Evolutionary conservation across 2,329 filamentous ascomycete genomes (phyloP).

Genomic region (Aureobasidium mangrovei): DNA sequence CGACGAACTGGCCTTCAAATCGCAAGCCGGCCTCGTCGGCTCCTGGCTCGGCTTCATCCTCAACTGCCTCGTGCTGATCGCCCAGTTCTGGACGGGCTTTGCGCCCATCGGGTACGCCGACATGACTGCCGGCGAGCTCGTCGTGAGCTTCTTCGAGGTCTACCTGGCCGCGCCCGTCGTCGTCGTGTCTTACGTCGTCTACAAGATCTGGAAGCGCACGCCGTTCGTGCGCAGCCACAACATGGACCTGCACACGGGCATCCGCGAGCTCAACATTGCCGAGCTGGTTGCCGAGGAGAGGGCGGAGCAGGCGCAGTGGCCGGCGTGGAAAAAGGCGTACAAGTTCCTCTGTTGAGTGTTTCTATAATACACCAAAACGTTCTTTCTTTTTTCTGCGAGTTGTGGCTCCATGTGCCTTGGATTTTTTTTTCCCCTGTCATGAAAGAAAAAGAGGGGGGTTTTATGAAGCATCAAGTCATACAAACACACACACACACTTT

Average conservation of each 20-base stretch:
- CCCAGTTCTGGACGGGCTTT: conserved; percentile 72
- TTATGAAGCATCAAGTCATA: too few relatives aligned
- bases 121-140: conserved; percentile 39
- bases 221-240: conserved; percentile 57
- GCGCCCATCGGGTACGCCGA: conserved; percentile 57
- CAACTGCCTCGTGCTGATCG: conserved; percentile 66
- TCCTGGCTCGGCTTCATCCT: conserved; percentile 72
- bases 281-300: conserved; percentile 71
- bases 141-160: conserved; percentile 62
- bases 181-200: conserved; percentile 57
- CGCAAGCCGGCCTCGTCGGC: conserved; percentile 68
- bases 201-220: conserved; percentile 69
- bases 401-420: too few relatives aligned
- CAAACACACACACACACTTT: too few relatives aligned
- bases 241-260: conserved; percentile 81
- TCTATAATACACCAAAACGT: background rate
- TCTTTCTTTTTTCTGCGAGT: too few relatives aligned
- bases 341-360: conserved; percentile 38
- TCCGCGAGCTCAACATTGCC: conserved; percentile 73
- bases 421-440: too few relatives aligned
- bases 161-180: conserved; percentile 62
- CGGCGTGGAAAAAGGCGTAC: conserved; percentile 41
- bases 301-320: conserved; percentile 55
- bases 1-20: conserved; percentile 69
- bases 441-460: too few relatives aligned